A percentile compares a stretch with the other conserved stretches of the same genome.
Conservation (phyloP, 2,329 filamentous ascomycete genomes). For the Colletotrichum sp. region DNA sequence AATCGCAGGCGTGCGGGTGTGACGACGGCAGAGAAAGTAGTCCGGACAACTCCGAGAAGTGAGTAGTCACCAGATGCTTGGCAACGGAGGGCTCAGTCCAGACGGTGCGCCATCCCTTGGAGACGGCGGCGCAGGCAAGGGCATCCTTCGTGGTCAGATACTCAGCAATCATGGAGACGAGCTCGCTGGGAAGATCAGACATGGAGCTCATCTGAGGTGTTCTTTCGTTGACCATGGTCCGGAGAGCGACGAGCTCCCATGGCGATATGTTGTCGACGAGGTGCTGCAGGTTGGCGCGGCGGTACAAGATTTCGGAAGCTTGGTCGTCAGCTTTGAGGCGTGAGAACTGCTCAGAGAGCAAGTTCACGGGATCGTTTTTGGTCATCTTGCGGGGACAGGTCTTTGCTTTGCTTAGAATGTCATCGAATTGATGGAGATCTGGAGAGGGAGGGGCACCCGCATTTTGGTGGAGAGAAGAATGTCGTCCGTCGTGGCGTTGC, state of each 20-base stretch:
- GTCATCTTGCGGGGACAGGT: neutral
- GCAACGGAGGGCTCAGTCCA: neutral
- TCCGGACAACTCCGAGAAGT: neutral
- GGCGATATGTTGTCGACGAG: conserved; percentile 5
- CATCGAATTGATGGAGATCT: neutral
- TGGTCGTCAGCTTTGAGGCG: neutral
- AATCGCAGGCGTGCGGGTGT: neutral
- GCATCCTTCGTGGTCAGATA: neutral
- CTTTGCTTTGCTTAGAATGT: neutral
- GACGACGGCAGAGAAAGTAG: neutral
- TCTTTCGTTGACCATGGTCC: neutral
- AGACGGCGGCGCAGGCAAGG: conserved; percentile 1
- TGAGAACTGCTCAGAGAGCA: neutral
- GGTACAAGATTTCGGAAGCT: neutral
- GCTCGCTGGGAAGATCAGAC: conserved; percentile 1
- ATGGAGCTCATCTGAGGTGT: neutral
- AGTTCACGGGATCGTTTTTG: neutral
- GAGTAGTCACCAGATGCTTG: neutral
- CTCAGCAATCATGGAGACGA: neutral
- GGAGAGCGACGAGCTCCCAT: conserved; percentile 10
- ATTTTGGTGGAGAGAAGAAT: neutral
- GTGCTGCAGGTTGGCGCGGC: neutral
- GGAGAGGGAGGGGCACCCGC: neutral
- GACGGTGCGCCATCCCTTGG: neutral
- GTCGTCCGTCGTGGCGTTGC: neutral